Evolutionary conservation across 208 protist species (phyloP).

Genomic region (Trypanosoma cruzi): DNA sequence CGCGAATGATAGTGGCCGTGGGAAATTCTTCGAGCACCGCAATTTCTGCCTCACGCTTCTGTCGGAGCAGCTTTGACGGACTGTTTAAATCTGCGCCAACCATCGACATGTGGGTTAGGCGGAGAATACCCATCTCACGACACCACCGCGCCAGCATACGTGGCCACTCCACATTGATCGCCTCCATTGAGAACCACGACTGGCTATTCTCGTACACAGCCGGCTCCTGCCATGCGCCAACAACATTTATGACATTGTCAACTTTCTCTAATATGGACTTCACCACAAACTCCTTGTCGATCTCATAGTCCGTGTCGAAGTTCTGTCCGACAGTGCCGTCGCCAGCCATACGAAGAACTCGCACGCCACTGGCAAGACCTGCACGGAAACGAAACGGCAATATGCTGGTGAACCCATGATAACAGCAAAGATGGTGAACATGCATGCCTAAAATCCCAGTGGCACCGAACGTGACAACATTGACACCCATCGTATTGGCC

Average conservation of each 20-base stretch:
- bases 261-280: constrained; percentile 91
- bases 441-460: constrained; percentile 84
- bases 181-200: constrained; percentile 93
- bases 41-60: constrained; percentile 85
- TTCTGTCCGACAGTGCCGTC: constrained; percentile 90
- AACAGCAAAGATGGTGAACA: constrained; percentile 68
- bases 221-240: constrained; percentile 90
- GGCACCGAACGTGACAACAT: constrained; percentile 83
- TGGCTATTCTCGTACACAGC: constrained; percentile 88
- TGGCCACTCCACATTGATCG: constrained; percentile 91
- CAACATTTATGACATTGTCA: constrained; percentile 81
- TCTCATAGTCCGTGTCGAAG: constrained; percentile 90
- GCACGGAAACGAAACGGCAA: constrained; percentile 86
- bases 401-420: constrained; percentile 88
- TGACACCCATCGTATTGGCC: constrained; percentile 84
- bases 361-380: constrained; percentile 78
- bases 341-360: constrained; percentile 65
- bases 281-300: constrained; percentile 92
- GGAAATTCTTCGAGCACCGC: constrained; percentile 92
- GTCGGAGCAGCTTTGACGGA: constrained; percentile 82
- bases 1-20: constrained; percentile 89
- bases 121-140: constrained; percentile 85
- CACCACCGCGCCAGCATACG: constrained; percentile 90
- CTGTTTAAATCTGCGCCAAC: constrained; percentile 87
- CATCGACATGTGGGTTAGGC: constrained; percentile 91